Percentiles rank a stretch among this genome's conserved stretches.
Evolutionary conservation across 1,284 basidiomycete genomes (phyloP).

Genomic region (Neotropicomus parvogracilis): DNA sequence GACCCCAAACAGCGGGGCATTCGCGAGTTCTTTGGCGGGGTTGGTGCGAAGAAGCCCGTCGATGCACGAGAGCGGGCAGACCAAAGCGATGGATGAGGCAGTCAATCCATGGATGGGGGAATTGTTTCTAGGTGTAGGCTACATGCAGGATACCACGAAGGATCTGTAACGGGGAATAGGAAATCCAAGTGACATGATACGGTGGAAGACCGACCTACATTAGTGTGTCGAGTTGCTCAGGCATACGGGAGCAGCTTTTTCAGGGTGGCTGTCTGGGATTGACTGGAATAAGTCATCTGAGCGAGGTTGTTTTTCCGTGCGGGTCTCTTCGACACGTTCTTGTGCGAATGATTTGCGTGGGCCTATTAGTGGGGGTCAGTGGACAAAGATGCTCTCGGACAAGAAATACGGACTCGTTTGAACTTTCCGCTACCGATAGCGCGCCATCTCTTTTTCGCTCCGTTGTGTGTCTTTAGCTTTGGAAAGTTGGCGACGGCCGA

Average conservation of each 20-base stretch:
- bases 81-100: slow-evolving; percentile 28
- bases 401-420: slow-evolving; percentile 60
- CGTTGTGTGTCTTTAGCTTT: slow-evolving; percentile 75
- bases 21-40: slow-evolving; percentile 72
- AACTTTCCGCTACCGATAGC: slow-evolving; percentile 66
- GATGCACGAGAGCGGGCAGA: slow-evolving; percentile 23
- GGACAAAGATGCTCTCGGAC: neutral
- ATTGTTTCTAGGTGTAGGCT: slow-evolving; percentile 7
- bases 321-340: slow-evolving; percentile 66
- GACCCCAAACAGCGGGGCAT: slow-evolving; percentile 78
- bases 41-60: slow-evolving; percentile 26
- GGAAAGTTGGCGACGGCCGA: slow-evolving; percentile 46
- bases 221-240: slow-evolving; percentile 28
- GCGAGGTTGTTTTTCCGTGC: slow-evolving; percentile 63
- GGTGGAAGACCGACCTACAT: slow-evolving; percentile 13
- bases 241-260: slow-evolving; percentile 70
- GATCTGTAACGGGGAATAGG: slow-evolving; percentile 9
- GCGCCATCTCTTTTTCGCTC: slow-evolving; percentile 79
- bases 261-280: slow-evolving; percentile 58
- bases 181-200: neutral
- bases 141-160: slow-evolving; percentile 5
- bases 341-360: slow-evolving; percentile 65
- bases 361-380: slow-evolving; percentile 42
- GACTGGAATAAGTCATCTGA: slow-evolving; percentile 61
- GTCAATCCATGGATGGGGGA: slow-evolving; percentile 5